Conservation (phyloP, 768 basidiomycete species). For the Trametes sanguinea region DNA sequence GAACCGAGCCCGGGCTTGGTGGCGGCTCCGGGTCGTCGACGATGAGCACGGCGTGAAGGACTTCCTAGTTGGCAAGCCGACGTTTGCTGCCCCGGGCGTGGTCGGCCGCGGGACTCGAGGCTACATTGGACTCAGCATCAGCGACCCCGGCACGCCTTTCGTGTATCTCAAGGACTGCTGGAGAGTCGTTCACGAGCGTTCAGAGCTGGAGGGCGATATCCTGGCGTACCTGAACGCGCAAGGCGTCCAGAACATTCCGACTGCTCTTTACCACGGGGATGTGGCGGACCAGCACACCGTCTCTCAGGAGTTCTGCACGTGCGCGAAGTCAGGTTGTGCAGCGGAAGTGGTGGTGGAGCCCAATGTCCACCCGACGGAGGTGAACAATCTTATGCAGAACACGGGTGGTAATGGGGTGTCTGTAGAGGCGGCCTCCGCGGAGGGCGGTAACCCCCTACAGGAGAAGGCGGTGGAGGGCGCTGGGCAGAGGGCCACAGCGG, state of each 20-base stretch:
- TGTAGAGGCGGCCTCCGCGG: too few species aligned
- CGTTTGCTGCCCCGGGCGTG: neutral
- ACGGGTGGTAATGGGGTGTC: too few species aligned
- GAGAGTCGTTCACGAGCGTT: neutral
- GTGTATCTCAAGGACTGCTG: slow-evolving; percentile 23
- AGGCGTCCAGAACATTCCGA: neutral
- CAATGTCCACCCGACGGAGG: too few species aligned
- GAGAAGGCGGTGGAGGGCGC: too few species aligned
- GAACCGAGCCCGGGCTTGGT: neutral
- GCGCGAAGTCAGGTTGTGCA: too few species aligned
- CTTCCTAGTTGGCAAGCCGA: slow-evolving; percentile 4
- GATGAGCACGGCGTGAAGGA: too few species aligned
- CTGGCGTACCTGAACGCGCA: neutral
- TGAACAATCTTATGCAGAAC: too few species aligned
- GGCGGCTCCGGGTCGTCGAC: neutral
- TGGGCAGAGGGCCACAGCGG: too few species aligned
- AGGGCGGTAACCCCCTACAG: too few species aligned
- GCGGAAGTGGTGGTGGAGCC: too few species aligned
- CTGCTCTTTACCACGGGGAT: slow-evolving; percentile 6
- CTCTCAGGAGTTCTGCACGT: too few species aligned
- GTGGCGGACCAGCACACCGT: neutral
- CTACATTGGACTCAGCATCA: slow-evolving; percentile 7
- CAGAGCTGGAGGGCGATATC: slow-evolving; percentile 8
- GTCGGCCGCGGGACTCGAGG: neutral
- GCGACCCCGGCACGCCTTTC: neutral